Percentiles rank a stretch among this genome's conserved stretches.
Evolutionary conservation across 768 basidiomycete species (phyloP).

Genomic region (Kwoniella heveanensis): DNA sequence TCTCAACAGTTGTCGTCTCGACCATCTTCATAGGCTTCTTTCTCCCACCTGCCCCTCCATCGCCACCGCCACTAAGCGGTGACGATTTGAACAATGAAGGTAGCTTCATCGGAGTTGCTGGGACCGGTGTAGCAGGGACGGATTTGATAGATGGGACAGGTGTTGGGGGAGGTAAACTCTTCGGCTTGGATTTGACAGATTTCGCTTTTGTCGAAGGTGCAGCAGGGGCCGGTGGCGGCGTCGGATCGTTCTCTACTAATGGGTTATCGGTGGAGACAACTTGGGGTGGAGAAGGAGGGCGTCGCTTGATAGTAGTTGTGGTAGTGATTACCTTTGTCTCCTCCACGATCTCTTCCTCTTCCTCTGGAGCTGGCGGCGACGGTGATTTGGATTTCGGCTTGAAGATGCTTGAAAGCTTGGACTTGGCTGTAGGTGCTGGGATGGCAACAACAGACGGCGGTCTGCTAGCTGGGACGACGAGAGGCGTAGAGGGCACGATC

Average conservation of each 20-base stretch:
- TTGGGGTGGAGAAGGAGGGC: constrained; percentile 20
- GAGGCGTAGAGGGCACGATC: constrained; percentile 8
- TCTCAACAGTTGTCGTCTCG: constrained; percentile 21
- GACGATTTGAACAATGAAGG: constrained; percentile 11
- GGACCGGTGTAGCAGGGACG: constrained; percentile 7
- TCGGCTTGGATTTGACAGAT: constrained; percentile 15
- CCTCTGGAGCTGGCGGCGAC: not conserved
- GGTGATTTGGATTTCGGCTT: constrained; percentile 8
- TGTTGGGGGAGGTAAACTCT: constrained; percentile 12
- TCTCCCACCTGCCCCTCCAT: no score
- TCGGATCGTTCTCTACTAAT: constrained; percentile 23
- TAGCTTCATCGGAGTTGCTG: constrained; percentile 8
- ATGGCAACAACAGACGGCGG: constrained; percentile 12
- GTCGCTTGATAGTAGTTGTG: constrained; percentile 25
- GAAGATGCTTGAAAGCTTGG: constrained; percentile 14
- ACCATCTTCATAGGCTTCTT: constrained; percentile 17
- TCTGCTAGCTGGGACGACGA: constrained; percentile 10
- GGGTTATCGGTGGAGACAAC: constrained; percentile 12
- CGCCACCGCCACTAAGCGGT: not conserved
- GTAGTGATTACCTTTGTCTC: constrained; percentile 35
- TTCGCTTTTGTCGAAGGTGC: constrained; percentile 4
- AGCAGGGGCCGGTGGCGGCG: constrained; percentile 3
- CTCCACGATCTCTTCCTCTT: constrained; percentile 25
- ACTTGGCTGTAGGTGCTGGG: constrained; percentile 10
- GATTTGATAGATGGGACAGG: constrained; percentile 4